Percentiles rank a stretch among this genome's conserved stretches.
Conservation (phyloP, 257 asterid genomes). For the Marsdenia floribunda region DNA sequence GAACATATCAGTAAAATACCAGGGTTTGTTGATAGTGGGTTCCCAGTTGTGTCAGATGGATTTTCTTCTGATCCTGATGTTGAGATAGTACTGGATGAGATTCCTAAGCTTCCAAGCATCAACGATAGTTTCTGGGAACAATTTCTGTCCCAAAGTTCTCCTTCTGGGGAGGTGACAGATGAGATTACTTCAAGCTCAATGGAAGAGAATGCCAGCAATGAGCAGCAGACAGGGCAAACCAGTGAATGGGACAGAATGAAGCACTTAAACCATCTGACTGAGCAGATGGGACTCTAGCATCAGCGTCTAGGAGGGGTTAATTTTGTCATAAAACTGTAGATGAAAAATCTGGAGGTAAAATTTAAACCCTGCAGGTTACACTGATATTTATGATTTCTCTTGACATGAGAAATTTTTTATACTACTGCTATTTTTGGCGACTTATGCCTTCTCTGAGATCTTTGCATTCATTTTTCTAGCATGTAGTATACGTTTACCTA, state of each 20-base stretch:
- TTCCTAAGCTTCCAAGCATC: slow-evolving; percentile 59
- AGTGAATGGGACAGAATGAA: slow-evolving; percentile 48
- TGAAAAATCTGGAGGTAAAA: slow-evolving; percentile 10
- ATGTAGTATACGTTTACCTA: background rate
- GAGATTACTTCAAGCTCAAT: slow-evolving; percentile 30
- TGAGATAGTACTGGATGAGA: slow-evolving; percentile 43
- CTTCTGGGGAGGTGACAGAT: slow-evolving; percentile 39
- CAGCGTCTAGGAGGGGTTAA: slow-evolving; percentile 28
- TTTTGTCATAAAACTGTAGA: background rate
- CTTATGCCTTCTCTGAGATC: background rate
- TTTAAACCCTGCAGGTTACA: background rate
- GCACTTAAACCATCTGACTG: slow-evolving; percentile 49
- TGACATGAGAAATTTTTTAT: background rate
- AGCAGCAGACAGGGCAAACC: slow-evolving; percentile 33
- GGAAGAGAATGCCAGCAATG: slow-evolving; percentile 22
- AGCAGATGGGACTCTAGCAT: slow-evolving; percentile 67
- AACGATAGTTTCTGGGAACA: slow-evolving; percentile 82
- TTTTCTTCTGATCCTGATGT: slow-evolving; percentile 38
- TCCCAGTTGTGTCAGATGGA: slow-evolving; percentile 34
- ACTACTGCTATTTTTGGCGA: background rate
- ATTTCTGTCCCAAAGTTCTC: slow-evolving; percentile 56
- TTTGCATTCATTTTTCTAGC: background rate
- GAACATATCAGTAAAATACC: slow-evolving; percentile 29
- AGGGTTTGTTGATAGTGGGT: slow-evolving; percentile 38
- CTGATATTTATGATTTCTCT: background rate